phyloP scores from a whole-genome alignment of 1,139 yeast species.

The Oligophagozyma castellii region DNA sequence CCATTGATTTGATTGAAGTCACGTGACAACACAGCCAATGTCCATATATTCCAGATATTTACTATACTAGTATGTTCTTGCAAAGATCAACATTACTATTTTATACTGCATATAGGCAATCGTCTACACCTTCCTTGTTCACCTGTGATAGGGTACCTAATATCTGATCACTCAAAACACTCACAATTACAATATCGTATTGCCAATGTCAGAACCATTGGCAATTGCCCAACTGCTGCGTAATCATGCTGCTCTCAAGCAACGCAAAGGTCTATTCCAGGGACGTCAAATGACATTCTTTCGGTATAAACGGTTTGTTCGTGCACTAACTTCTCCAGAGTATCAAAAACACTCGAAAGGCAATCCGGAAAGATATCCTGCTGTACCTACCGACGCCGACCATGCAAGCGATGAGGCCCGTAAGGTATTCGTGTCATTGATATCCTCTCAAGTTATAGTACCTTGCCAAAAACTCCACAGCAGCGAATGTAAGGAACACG shows the following conservation, averaged over 20 bases:
- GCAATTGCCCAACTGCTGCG: conserved; percentile 63
- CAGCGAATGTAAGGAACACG: conserved; percentile 50
- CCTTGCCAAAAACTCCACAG: conserved; percentile 66
- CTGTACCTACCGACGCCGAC: conserved; percentile 25
- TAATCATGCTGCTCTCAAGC: conserved; percentile 51
- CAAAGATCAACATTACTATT: no score
- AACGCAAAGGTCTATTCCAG: conserved; percentile 64
- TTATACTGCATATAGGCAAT: no score
- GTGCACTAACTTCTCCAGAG: conserved; percentile 66
- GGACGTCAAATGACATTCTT: conserved; percentile 68
- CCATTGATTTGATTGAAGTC: no score
- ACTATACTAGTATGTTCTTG: no score
- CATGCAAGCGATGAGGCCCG: conserved; percentile 36
- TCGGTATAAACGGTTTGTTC: conserved; percentile 66
- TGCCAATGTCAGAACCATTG: conserved; percentile 17
- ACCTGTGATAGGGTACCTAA: no score
- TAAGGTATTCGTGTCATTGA: conserved; percentile 49
- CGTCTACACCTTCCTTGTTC: no score
- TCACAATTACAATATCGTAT: no score
- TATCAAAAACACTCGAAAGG: conserved; percentile 45
- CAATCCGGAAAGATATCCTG: conserved; percentile 46
- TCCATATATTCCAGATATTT: no score
- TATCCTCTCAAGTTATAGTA: conserved; percentile 59
- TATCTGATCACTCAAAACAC: no score
- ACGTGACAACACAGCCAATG: no score